A percentile compares a stretch with the other conserved stretches of the same genome.
Conservation (phyloP, 345 rosid species). For the Dipteronia sinensis region DNA sequence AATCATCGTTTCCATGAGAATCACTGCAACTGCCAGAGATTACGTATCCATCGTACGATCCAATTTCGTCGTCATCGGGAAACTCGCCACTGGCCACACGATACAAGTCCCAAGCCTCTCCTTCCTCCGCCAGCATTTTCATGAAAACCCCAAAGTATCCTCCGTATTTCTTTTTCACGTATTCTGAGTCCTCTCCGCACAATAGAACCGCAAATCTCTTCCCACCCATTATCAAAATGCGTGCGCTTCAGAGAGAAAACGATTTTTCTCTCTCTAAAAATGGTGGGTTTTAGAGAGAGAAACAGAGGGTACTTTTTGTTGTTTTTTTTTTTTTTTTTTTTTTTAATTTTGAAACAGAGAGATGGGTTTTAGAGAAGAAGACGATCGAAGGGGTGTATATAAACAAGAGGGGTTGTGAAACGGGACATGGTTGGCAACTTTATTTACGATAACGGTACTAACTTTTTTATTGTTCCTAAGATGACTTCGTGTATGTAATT, state of each 20-base stretch:
- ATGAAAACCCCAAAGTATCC: conserved; percentile 60
- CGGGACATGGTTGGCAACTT: neutral
- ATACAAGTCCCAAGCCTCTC: conserved; percentile 63
- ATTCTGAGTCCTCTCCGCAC: conserved; percentile 72
- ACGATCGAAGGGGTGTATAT: neutral
- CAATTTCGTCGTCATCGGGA: conserved; percentile 51
- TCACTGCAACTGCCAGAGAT: conserved; percentile 71
- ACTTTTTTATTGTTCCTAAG: neutral
- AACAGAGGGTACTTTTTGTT: neutral
- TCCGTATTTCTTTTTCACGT: conserved; percentile 50
- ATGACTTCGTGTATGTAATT: neutral
- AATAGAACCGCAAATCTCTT: conserved; percentile 57
- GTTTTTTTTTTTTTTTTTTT: no score
- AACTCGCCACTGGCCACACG: conserved; percentile 48
- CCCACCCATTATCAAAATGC: conserved; percentile 23
- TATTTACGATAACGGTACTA: neutral
- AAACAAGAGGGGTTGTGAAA: neutral
- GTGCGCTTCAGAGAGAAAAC: neutral
- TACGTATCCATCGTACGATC: conserved; percentile 57
- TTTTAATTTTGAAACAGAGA: no score
- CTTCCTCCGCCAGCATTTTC: conserved; percentile 57
- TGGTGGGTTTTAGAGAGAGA: neutral
- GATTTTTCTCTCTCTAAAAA: conserved; percentile 7
- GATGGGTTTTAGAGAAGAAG: neutral
- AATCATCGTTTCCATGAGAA: conserved; percentile 57